phyloP scores from a whole-genome alignment of 179 eudicot genomes.

The Nepenthes alata region DNA sequence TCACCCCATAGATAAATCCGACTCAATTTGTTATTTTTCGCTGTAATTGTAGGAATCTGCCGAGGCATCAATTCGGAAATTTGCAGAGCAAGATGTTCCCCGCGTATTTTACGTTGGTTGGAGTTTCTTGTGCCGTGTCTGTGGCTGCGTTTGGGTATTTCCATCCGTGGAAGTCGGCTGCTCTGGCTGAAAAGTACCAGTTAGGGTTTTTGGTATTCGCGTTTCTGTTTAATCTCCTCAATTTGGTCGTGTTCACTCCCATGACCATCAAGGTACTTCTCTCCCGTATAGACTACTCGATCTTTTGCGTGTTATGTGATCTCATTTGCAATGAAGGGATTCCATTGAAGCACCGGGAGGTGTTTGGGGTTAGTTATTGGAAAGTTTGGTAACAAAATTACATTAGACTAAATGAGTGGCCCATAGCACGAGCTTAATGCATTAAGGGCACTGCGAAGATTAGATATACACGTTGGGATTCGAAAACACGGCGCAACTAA shows the following conservation, averaged over 20 bases:
- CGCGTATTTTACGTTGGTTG: conserved; percentile 80
- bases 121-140: conserved; percentile 67
- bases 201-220: conserved; percentile 62
- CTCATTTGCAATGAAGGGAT: too few relatives aligned
- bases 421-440: too few relatives aligned
- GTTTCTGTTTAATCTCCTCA: conserved; percentile 60
- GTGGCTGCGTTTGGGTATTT: conserved; percentile 72
- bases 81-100: conserved; percentile 98
- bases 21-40: neutral
- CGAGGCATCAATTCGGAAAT: conserved; percentile 94
- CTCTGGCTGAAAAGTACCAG: conserved; percentile 62
- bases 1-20: neutral
- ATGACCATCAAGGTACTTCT: conserved; percentile 75
- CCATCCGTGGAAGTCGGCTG: conserved; percentile 80
- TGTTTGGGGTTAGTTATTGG: too few relatives aligned
- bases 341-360: too few relatives aligned
- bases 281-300: neutral
- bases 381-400: too few relatives aligned
- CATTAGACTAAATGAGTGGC: too few relatives aligned
- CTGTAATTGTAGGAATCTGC: conserved; percentile 48
- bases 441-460: too few relatives aligned
- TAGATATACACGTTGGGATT: too few relatives aligned
- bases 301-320: too few relatives aligned
- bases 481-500: too few relatives aligned
- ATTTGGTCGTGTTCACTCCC: conserved; percentile 75